phyloP scores from a whole-genome alignment of 495 filamentous ascomycete genomes.

The Penicillium roqueforti region DNA sequence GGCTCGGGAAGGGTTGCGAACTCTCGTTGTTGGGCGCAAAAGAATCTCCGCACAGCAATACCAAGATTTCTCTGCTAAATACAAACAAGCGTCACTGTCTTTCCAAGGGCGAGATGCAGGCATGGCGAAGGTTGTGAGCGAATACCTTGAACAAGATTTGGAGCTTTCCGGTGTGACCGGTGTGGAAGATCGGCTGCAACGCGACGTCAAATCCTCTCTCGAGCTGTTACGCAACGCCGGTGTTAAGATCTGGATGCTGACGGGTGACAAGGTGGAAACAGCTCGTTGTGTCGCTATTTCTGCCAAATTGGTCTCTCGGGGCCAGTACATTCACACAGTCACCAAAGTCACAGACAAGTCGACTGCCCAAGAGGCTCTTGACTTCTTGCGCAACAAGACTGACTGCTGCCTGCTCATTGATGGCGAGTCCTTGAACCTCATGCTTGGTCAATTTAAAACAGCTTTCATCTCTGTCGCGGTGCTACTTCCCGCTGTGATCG shows the following conservation, averaged over 20 bases:
- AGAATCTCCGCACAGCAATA: conserved; percentile 72
- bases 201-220: conserved; percentile 89
- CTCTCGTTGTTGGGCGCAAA: conserved; percentile 88
- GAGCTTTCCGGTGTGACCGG: conserved; percentile 95
- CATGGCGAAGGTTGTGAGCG: conserved; percentile 73
- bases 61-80: conserved; percentile 66
- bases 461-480: conserved; percentile 90
- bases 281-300: conserved; percentile 94
- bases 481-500: conserved; percentile 83
- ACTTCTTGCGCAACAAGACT: conserved; percentile 84
- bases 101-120: conserved; percentile 73
- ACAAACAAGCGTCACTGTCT: conserved; percentile 74
- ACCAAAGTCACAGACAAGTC: conserved; percentile 58
- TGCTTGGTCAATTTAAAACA: conserved; percentile 72
- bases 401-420: conserved; percentile 90
- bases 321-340: conserved; percentile 94
- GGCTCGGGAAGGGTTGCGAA: conserved; percentile 93
- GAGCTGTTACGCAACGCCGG: conserved; percentile 95
- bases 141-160: conserved; percentile 81
- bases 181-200: conserved; percentile 94
- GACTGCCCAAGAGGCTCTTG: conserved; percentile 76
- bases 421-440: conserved; percentile 79
- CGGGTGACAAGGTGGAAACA: conserved; percentile 97
- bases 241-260: conserved; percentile 99
- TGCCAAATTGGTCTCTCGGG: conserved; percentile 88